Percentiles rank a stretch among this genome's conserved stretches.
Conservation (phyloP, 2,329 filamentous ascomycete genomes). For the Coniochaeta sp. region DNA sequence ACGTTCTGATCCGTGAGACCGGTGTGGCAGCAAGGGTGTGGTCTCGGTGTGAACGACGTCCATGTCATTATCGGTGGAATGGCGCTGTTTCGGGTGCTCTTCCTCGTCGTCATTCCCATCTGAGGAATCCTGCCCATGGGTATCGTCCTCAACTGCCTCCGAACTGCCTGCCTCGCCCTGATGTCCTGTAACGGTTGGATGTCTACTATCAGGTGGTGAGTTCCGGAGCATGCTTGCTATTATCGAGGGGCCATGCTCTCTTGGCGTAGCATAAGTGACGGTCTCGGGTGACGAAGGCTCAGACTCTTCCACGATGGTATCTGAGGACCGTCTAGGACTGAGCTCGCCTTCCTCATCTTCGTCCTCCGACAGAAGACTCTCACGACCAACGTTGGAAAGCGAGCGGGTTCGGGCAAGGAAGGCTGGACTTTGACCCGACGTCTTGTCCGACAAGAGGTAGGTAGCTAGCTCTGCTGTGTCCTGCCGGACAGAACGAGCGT, state of each 20-base stretch:
- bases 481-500: conserved; percentile 72
- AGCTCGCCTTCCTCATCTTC: conserved; percentile 15
- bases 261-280: conserved; percentile 11
- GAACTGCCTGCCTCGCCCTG: conserved; percentile 5
- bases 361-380: conserved; percentile 16
- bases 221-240: conserved; percentile 41
- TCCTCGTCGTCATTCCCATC: conserved; percentile 10
- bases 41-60: conserved; percentile 24
- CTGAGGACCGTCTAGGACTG: conserved; percentile 23
- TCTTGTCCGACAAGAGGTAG: conserved; percentile 65
- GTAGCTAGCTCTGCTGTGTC: conserved; percentile 82
- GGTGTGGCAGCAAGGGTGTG: conserved; percentile 37
- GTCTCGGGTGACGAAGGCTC: conserved; percentile 45
- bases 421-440: conserved; percentile 32
- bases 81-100: neutral
- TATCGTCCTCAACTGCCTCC: conserved; percentile 8
- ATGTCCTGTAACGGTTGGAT: conserved; percentile 1
- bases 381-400: conserved; percentile 19
- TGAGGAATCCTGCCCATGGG: neutral
- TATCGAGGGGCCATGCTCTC: conserved; percentile 31
- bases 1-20: conserved; percentile 17
- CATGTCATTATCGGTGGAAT: neutral
- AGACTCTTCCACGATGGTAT: conserved; percentile 54
- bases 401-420: conserved; percentile 35
- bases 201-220: conserved; percentile 31